Base-by-base conservation (phyloP, 306 rosid species). In the Oemleria cerasiformis region DNA sequence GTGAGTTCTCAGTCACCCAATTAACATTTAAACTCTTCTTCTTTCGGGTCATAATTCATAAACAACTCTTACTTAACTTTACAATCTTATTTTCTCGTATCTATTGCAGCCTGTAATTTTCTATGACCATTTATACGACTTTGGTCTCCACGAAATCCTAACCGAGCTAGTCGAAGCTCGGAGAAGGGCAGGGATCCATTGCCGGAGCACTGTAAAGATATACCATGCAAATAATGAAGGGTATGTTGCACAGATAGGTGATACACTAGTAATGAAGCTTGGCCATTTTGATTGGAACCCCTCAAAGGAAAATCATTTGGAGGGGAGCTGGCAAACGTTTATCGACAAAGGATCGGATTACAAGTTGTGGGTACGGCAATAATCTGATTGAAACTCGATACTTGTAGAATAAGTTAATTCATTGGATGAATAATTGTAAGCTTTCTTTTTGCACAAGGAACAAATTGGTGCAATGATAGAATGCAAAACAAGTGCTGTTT, bases 261-360 rank as follows among this genome's bases (percentile, higher is more conserved):
- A 89, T 68, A 75, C 74, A 9, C 74, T 87, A 4, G 96, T 89
- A 19, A 79, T 79, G 86, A 89, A 87, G 87, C 88, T 89, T 5
- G 96, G 96, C 2, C 87, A 89, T 59, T 83, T 87, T 70, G 92
- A 83, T 80, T 89, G 96, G 96, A 83, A 87, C 73, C 96, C 92
- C 48, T 85, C 87, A 0, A 89, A 85, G 86, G 96, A 89, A 80
- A 86, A 86, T 44, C 79, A 75, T 2, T 80, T 89, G 80, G 96
- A 89, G 58, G 96, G 96, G 75, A 89, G 73, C 74, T 89, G 96
- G 96, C 87, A 89, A 62, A 89, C 84, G 82, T 89, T 89, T 78
- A 74, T 87, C 63, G 96, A 89, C 74, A 81, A 78, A 79, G 92
- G 92, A 71, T 53, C 88, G 74, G 92, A 89, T 71, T 87, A 87